Conservation (phyloP, 768 basidiomycete species). For the Mrakia gelida region DNA sequence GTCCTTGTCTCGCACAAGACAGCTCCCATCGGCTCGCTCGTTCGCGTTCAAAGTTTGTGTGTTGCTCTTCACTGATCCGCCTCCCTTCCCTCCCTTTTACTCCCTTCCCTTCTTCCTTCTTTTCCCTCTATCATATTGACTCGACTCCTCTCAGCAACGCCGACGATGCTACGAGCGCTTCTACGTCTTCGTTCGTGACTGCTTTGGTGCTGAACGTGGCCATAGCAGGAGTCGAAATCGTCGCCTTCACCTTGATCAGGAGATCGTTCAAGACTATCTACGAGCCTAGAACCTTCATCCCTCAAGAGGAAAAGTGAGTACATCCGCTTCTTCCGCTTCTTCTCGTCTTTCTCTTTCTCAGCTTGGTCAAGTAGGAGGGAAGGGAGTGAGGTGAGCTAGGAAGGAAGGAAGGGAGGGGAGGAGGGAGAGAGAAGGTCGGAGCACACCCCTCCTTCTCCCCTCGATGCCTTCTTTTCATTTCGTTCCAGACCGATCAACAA, state of each 20-base stretch:
- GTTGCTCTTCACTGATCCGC: neutral
- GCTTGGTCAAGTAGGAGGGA: neutral
- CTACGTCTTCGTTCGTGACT: slow-evolving; percentile 73
- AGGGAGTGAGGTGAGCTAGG: slow-evolving; percentile 23
- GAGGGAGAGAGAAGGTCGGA: neutral
- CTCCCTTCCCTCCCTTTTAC: slow-evolving; percentile 21
- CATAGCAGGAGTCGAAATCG: slow-evolving; percentile 55
- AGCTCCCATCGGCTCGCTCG: neutral
- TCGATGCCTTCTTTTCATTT: no score
- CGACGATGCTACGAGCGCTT: slow-evolving; percentile 47
- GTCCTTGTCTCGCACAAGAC: no score
- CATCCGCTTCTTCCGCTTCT: slow-evolving; percentile 17
- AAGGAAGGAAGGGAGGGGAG: slow-evolving; percentile 28
- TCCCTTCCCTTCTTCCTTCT: neutral
- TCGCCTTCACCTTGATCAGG: slow-evolving; percentile 73
- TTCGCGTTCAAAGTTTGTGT: neutral
- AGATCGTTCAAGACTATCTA: slow-evolving; percentile 84
- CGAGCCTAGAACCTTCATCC: slow-evolving; percentile 74
- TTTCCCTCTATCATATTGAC: neutral
- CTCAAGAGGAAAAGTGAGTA: slow-evolving; percentile 50
- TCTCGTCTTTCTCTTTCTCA: neutral
- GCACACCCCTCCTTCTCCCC: no score
- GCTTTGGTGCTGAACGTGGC: slow-evolving; percentile 76
- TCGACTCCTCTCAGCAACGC: neutral
- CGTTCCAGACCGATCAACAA: no score